A percentile compares a stretch with the other conserved stretches of the same genome.
Conservation (phyloP, 129 eudicot species). For the Escallonia rubra region DNA sequence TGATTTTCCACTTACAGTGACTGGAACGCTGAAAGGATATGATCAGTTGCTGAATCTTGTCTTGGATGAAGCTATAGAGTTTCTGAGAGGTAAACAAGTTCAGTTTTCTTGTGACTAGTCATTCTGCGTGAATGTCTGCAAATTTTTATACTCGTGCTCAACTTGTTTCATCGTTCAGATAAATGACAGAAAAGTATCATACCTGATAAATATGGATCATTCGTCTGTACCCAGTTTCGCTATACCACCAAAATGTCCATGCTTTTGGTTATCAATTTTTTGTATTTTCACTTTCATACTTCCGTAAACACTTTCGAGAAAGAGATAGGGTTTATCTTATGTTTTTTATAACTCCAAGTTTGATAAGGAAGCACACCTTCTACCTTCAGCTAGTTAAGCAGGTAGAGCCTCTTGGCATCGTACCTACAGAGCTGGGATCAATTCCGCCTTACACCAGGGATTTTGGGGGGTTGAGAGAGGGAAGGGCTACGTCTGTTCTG, state of each 20-base stretch:
- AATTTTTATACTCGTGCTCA: not conserved
- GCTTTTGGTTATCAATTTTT: not conserved
- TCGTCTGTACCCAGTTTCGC: not conserved
- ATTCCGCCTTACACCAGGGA: too few species aligned
- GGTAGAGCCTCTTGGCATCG: too few species aligned
- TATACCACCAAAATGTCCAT: not conserved
- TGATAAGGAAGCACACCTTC: too few species aligned
- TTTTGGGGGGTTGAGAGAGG: too few species aligned
- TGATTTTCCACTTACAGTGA: constrained; percentile 32
- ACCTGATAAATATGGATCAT: not conserved
- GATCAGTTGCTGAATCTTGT: constrained; percentile 96
- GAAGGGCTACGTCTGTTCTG: too few species aligned
- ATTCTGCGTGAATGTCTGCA: not conserved
- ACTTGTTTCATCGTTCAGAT: not conserved
- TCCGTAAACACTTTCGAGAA: too few species aligned
- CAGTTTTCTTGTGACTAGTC: not conserved
- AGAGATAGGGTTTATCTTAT: too few species aligned
- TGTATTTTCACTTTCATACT: not conserved
- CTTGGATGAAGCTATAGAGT: constrained; percentile 90
- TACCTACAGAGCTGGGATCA: too few species aligned
- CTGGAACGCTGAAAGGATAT: constrained; percentile 93
- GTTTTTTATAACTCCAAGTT: too few species aligned
- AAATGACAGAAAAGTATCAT: not conserved
- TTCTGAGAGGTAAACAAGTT: constrained; percentile 33
- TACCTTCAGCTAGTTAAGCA: too few species aligned